phyloP scores from a whole-genome alignment of 257 asterid species.

The Forsythia suspensa region DNA sequence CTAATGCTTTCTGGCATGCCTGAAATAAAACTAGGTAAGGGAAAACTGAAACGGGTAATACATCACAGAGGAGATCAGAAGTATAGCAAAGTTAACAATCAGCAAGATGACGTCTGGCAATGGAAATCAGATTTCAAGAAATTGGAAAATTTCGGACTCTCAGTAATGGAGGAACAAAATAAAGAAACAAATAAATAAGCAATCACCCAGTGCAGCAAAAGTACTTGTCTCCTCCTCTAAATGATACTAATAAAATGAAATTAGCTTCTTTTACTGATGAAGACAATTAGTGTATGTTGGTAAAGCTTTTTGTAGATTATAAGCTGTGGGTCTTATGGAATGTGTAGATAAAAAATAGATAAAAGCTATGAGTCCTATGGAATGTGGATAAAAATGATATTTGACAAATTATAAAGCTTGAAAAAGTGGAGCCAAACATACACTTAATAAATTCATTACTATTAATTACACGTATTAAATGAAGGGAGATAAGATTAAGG shows the following conservation, averaged over 20 bases:
- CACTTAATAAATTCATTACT: neutral
- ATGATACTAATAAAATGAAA: neutral
- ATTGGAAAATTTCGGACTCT: conserved; percentile 15
- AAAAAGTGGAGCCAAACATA: too few relatives aligned
- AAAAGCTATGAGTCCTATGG: too few relatives aligned
- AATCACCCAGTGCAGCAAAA: conserved; percentile 5
- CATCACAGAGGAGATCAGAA: conserved; percentile 15
- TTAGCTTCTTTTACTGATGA: neutral
- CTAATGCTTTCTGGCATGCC: conserved; percentile 71
- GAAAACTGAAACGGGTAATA: neutral
- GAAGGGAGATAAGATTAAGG: neutral
- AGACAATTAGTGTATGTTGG: neutral
- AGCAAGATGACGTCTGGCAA: conserved; percentile 5
- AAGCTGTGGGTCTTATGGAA: too few relatives aligned
- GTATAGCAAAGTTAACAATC: conserved; percentile 5
- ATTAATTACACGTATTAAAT: neutral
- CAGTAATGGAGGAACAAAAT: neutral
- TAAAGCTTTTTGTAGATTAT: too few relatives aligned
- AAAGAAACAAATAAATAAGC: neutral
- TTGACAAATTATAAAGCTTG: too few relatives aligned
- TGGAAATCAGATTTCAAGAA: neutral
- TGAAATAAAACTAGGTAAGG: conserved; percentile 28
- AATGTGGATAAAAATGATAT: too few relatives aligned
- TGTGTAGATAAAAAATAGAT: too few relatives aligned
- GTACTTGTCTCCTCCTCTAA: neutral